Base-by-base conservation (phyloP, 2,329 filamentous ascomycete species). In the Penicillium olsonii region DNA sequence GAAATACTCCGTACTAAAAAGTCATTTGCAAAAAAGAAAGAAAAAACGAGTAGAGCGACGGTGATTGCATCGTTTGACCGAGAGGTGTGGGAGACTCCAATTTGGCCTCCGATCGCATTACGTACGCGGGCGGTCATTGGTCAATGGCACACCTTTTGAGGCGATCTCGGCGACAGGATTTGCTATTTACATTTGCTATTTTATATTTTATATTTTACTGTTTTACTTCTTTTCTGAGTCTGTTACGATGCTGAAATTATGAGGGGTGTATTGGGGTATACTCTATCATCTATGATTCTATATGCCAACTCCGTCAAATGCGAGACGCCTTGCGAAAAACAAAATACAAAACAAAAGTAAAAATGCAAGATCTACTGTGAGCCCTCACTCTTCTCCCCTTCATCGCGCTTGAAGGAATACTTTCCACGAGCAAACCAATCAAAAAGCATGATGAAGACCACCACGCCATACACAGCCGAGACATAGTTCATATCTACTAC, bases 401-500 rank as follows among this genome's bases (percentile, higher is more conserved):
- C 15, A 17, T 35, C 33, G 9, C 33, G 33, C 33, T 35, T 35
- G 15, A 35, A 35, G 1, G 33, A 35, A 10, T 35, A 15, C 15
- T 35, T 35, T 6, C 33, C 70, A 4, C 69, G 57, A 19, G 56
- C 24, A 45, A 69, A 65, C 70, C 70, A 73, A 47, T 73, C 70
- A 11, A 58, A 45, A 2, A 65, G 45, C 34, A 71, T 66, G 37
- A 74, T 63, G 22, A 66, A 45, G 3, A 72, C 57, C 11, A 73
- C 55, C n/a, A 62, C 57, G 15, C 45, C 57, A 29, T 65, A 65
- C 22, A 75, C 70, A 12, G 63, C 71, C 14, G 64, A 70, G 9
- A 73, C 69, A 53, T 75, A 74, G 47, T 75, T 75, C 72, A 75
- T 75, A 48, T 65, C 68, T 70, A 42, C 8, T 19, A 37, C 10